A percentile compares a stretch with the other conserved stretches of the same genome.
phyloP scores from a whole-genome alignment of 306 rosid genomes.

The Trifolium dubium region DNA sequence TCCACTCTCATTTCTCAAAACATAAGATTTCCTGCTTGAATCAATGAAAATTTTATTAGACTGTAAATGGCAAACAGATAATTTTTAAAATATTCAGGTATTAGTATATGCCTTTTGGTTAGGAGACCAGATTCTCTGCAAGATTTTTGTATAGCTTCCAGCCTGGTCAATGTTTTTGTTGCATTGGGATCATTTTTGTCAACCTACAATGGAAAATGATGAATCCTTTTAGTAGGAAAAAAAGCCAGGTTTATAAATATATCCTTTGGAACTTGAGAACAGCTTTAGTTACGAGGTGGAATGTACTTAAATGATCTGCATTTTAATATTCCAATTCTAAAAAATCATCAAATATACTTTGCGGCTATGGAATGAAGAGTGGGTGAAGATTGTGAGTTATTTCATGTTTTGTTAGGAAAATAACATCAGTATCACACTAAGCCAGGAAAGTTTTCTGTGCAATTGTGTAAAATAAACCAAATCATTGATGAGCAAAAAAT shows the following conservation, averaged over 20 bases:
- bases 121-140: constrained; percentile 85
- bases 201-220: constrained; percentile 58
- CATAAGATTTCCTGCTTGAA: constrained; percentile 66
- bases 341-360: constrained; percentile 14
- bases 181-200: constrained; percentile 86
- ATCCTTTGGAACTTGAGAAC: constrained; percentile 31
- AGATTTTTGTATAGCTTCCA: constrained; percentile 71
- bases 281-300: constrained; percentile 5
- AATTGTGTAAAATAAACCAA: neutral
- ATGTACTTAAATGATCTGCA: constrained; percentile 4
- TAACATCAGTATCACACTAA: neutral
- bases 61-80: constrained; percentile 22
- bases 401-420: constrained; percentile 7
- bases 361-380: constrained; percentile 18
- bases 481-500: constrained; percentile 4
- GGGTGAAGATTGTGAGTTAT: neutral
- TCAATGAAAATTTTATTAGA: constrained; percentile 44
- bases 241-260: constrained; percentile 6
- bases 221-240: constrained; percentile 34
- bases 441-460: neutral
- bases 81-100: constrained; percentile 37
- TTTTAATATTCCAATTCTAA: constrained; percentile 18
- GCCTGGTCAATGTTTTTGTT: constrained; percentile 76
- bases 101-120: constrained; percentile 58
- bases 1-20: constrained; percentile 46